Percentiles rank a stretch among this genome's conserved stretches.
Evolutionary conservation across 768 basidiomycete species (phyloP).

Genomic region (Pholiota conissans): DNA sequence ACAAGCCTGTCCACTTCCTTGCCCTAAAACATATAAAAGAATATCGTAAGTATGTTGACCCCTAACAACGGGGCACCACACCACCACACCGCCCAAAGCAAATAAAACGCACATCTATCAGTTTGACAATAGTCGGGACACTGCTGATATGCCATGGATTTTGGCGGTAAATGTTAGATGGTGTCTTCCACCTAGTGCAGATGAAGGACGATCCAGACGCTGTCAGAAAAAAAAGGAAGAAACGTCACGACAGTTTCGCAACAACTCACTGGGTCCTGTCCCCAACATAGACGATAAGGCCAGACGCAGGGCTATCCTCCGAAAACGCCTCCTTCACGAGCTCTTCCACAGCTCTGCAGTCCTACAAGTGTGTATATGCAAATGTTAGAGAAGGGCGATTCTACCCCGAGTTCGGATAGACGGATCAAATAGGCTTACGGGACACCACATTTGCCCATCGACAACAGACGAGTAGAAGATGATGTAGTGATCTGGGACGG

Average conservation of each 20-base stretch:
- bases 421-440: constrained; percentile 41
- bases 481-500: constrained; percentile 50
- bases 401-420: background rate
- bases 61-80: background rate
- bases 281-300: constrained; percentile 67
- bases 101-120: constrained; percentile 48
- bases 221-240: too few relatives aligned
- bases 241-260: too few relatives aligned
- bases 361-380: constrained; percentile 33
- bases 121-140: constrained; percentile 68
- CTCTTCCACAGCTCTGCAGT: constrained; percentile 64
- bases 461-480: constrained; percentile 74
- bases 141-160: constrained; percentile 59
- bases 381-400: background rate
- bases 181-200: constrained; percentile 75
- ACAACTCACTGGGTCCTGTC: constrained; percentile 55
- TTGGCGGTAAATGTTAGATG: constrained; percentile 56
- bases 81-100: constrained; percentile 7
- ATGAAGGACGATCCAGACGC: background rate
- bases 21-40: constrained; percentile 26
- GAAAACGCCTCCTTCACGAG: constrained; percentile 53
- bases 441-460: constrained; percentile 68
- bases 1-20: constrained; percentile 42
- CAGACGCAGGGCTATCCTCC: constrained; percentile 45
- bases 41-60: background rate